Percentiles rank a stretch among this genome's conserved stretches.
Conservation (phyloP, 805 yeast species). For the Martiniozyma abietophila region DNA sequence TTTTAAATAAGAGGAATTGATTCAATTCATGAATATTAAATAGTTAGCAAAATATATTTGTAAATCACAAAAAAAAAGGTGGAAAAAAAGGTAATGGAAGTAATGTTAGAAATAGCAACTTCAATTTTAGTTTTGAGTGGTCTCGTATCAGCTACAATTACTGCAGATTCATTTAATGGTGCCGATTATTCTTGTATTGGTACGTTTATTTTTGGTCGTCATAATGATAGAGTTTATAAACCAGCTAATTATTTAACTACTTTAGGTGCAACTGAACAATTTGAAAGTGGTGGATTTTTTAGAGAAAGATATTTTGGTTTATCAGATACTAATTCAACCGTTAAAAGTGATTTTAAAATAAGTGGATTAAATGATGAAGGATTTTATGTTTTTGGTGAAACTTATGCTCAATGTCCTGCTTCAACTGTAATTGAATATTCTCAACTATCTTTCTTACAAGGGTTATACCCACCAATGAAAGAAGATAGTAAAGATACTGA, state of each 20-base stretch:
- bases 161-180: slow-evolving; percentile 9
- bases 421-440: slow-evolving; percentile 31
- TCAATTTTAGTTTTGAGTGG: too few relatives aligned
- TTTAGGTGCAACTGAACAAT: slow-evolving; percentile 32
- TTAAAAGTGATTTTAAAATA: slow-evolving; percentile 24
- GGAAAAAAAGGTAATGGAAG: too few relatives aligned
- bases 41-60: too few relatives aligned
- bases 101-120: too few relatives aligned
- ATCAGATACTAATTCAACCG: slow-evolving; percentile 17
- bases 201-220: slow-evolving; percentile 38
- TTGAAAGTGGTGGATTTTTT: slow-evolving; percentile 31
- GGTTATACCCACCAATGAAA: slow-evolving; percentile 35
- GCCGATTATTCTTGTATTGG: slow-evolving; percentile 28
- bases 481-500: slow-evolving; percentile 20
- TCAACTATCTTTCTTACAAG: slow-evolving; percentile 37
- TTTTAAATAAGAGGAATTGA: too few relatives aligned
- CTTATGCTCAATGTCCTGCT: slow-evolving; percentile 30
- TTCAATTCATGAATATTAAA: too few relatives aligned
- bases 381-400: slow-evolving; percentile 28
- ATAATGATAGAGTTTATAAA: slow-evolving; percentile 39
- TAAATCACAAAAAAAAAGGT: too few relatives aligned
- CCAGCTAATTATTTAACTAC: slow-evolving; percentile 36
- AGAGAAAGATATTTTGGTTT: slow-evolving; percentile 35
- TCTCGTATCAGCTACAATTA: too few relatives aligned
- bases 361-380: slow-evolving; percentile 28